Evolutionary conservation across 352 stramenopile genomes (phyloP).

Genomic region (Labyrinthula sp.): DNA sequence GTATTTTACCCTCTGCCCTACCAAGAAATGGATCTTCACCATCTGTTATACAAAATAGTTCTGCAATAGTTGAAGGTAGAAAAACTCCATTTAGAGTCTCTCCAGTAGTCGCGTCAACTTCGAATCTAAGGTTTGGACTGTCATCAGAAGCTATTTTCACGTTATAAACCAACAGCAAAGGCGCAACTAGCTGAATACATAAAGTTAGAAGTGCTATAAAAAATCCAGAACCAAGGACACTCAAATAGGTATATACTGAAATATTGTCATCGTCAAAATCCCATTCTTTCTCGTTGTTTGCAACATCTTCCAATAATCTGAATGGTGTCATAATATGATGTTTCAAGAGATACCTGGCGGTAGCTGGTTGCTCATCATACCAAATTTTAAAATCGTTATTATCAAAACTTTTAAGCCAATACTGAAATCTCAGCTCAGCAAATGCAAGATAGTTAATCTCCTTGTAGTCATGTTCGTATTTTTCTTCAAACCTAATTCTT

Average conservation of each 20-base stretch:
- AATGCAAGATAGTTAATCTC: slow-evolving; percentile 29
- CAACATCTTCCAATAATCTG: slow-evolving; percentile 28
- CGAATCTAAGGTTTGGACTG: too few species aligned
- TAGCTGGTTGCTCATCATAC: slow-evolving; percentile 30
- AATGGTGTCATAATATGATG: slow-evolving; percentile 31
- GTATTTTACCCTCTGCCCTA: slow-evolving; percentile 29
- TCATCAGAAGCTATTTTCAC: slow-evolving; percentile 5
- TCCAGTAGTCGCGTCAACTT: neutral
- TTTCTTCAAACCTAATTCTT: slow-evolving; percentile 8
- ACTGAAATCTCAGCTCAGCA: slow-evolving; percentile 30
- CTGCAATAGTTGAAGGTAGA: neutral
- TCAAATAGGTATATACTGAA: slow-evolving; percentile 30
- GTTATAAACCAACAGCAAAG: slow-evolving; percentile 18
- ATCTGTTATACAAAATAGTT: slow-evolving; percentile 5
- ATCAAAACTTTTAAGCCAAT: slow-evolving; percentile 32
- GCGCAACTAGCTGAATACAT: slow-evolving; percentile 31
- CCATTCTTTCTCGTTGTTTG: slow-evolving; percentile 30
- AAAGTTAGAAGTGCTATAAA: slow-evolving; percentile 26
- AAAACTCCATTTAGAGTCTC: too few species aligned
- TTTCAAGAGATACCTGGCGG: slow-evolving; percentile 29
- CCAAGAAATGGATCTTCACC: too few species aligned
- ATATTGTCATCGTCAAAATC: slow-evolving; percentile 33
- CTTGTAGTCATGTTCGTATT: slow-evolving; percentile 31
- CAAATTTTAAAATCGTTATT: slow-evolving; percentile 32
- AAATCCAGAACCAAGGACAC: slow-evolving; percentile 26